These are phyloP conservation scores for Pilatotrama ljubarskyi DNA, from an alignment of 768 basidiomycete species.

Conservation along the genomic window DNA sequence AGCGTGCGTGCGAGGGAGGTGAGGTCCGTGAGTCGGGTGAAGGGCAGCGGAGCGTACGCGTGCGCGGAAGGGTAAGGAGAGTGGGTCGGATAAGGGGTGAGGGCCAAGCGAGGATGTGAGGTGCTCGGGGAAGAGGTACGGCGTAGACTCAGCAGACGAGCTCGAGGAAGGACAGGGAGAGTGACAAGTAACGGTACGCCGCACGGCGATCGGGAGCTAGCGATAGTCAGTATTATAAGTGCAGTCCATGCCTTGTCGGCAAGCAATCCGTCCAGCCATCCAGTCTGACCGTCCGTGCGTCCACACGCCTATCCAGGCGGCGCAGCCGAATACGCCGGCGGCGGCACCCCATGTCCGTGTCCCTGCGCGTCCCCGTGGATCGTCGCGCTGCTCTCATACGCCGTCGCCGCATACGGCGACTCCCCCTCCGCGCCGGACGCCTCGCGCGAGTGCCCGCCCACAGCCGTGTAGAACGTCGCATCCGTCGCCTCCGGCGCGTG, in stretches of 20 bases:
- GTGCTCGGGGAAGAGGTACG: background rate
- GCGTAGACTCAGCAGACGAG: background rate
- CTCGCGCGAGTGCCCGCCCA: conserved; percentile 4
- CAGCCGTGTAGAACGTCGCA: conserved; percentile 21
- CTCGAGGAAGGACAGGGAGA: background rate
- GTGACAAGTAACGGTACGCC: background rate
- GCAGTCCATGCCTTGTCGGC: background rate
- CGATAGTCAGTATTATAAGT: too few relatives aligned
- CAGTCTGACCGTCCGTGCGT: background rate
- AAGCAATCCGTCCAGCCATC: background rate
- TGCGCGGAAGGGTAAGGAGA: too few relatives aligned
- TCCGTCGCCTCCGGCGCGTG: conserved; percentile 18
- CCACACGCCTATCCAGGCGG: background rate
- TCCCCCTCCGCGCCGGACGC: conserved; percentile 1
- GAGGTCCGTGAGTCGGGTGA: too few relatives aligned
- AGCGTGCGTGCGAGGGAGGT: too few relatives aligned
- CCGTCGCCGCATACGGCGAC: conserved; percentile 4
- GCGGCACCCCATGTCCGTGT: background rate
- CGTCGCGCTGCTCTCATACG: conserved; percentile 3
- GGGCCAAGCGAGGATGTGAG: too few relatives aligned
- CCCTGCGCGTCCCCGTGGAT: background rate
- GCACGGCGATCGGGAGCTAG: too few relatives aligned
- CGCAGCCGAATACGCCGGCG: conserved; percentile 4
- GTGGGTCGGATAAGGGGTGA: too few relatives aligned
- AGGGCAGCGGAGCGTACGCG: too few relatives aligned